These are phyloP conservation scores for Tuber calosporum DNA, from an alignment of 495 filamentous ascomycete genomes.

Conservation along the genomic window DNA sequence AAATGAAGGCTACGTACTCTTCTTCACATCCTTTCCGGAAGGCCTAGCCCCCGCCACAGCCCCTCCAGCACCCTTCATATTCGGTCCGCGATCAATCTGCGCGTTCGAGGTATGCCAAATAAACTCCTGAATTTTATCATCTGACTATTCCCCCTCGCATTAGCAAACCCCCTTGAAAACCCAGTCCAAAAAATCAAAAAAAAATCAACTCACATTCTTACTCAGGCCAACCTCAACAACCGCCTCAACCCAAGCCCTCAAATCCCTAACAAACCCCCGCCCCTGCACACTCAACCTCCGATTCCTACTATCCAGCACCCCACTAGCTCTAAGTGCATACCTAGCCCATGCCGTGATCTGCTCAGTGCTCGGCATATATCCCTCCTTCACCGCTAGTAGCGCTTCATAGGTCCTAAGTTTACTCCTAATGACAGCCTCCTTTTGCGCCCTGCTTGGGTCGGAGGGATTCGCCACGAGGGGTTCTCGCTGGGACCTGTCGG, in stretches of 20 bases:
- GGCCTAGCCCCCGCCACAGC: slow-evolving; percentile 8
- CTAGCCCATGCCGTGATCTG: slow-evolving; percentile 34
- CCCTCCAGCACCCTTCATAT: slow-evolving; percentile 20
- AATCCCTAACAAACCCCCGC: slow-evolving; percentile 38
- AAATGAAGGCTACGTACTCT: slow-evolving; percentile 10
- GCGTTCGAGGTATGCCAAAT: slow-evolving; percentile 40
- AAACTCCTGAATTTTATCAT: slow-evolving; percentile 42
- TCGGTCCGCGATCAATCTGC: slow-evolving; percentile 21
- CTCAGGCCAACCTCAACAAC: slow-evolving; percentile 28
- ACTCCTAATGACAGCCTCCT: slow-evolving; percentile 28
- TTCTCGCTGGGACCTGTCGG: slow-evolving; percentile 23
- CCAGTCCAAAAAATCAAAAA: background rate
- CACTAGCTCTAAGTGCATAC: slow-evolving; percentile 26
- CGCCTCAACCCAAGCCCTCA: slow-evolving; percentile 40
- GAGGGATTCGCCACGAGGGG: slow-evolving; percentile 15
- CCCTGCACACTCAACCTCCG: slow-evolving; percentile 30
- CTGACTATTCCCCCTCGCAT: slow-evolving; percentile 11
- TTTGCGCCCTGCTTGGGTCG: slow-evolving; percentile 21
- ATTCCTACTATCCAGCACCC: slow-evolving; percentile 35
- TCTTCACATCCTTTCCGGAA: slow-evolving; percentile 26
- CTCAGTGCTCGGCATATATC: slow-evolving; percentile 37
- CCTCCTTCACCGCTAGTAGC: slow-evolving; percentile 31
- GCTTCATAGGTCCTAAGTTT: slow-evolving; percentile 38
- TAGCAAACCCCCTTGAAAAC: slow-evolving; percentile 4
- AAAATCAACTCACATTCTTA: slow-evolving; percentile 40